phyloP scores from a whole-genome alignment of 2,329 filamentous ascomycete species.

The Thyridium curvatum region DNA sequence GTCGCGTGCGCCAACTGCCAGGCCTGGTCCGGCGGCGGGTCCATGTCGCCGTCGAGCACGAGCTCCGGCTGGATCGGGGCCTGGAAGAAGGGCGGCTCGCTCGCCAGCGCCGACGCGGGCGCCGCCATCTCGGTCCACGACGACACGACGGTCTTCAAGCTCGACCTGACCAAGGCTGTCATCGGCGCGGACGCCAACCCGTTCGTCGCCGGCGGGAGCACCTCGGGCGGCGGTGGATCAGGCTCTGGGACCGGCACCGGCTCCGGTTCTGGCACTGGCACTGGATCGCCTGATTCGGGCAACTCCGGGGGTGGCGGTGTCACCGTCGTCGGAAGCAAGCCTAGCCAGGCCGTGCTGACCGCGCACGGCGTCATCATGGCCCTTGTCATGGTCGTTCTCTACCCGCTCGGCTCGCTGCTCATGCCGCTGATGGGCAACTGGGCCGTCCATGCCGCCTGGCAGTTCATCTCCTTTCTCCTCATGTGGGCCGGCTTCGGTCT shows the following conservation, averaged over 20 bases:
- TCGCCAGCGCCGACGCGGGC: constrained; percentile 33
- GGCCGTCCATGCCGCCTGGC: constrained; percentile 51
- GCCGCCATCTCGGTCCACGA: constrained; percentile 41
- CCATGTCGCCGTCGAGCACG: constrained; percentile 33
- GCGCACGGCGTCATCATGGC: constrained; percentile 57
- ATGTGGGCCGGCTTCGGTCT: constrained; percentile 57
- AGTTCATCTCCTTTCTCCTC: constrained; percentile 44
- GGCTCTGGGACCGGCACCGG: constrained; percentile 3
- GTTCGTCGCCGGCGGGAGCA: constrained; percentile 26
- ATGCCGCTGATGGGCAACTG: constrained; percentile 55
- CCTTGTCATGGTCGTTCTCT: constrained; percentile 50
- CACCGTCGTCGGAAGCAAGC: constrained; percentile 11
- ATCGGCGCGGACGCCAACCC: constrained; percentile 45
- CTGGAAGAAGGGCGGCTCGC: constrained; percentile 39
- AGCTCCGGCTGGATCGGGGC: constrained; percentile 45
- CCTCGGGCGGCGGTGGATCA: constrained; percentile 5
- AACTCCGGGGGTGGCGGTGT: constrained; percentile 9
- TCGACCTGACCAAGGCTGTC: constrained; percentile 42
- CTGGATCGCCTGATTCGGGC: constrained; percentile 3
- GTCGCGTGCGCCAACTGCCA: constrained; percentile 48
- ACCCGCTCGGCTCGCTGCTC: constrained; percentile 52
- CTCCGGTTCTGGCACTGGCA: constrained; percentile 5
- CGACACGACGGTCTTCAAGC: constrained; percentile 30
- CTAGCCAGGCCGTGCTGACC: constrained; percentile 17
- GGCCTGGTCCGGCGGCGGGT: constrained; percentile 29